Conservation (phyloP, 2,329 filamentous ascomycete species). For the Aspergillus viridinutans region DNA sequence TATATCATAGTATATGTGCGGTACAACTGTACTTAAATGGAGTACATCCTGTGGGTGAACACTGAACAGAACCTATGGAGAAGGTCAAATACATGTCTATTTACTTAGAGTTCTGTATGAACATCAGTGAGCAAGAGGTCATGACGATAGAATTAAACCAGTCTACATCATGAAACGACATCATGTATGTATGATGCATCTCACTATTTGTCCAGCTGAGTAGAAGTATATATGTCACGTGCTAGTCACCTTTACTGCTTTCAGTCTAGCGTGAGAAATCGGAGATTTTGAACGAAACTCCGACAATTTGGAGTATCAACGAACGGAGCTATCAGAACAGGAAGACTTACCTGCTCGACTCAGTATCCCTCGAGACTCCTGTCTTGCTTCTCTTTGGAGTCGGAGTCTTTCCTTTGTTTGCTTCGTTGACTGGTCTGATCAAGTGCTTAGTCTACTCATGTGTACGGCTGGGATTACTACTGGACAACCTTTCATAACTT, state of each 20-base stretch:
- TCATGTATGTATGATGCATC: not conserved
- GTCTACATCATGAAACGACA: not conserved
- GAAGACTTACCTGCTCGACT: constrained; percentile 10
- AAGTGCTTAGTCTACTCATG: not conserved
- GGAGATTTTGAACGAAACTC: constrained; percentile 11
- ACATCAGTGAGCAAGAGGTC: too few species aligned
- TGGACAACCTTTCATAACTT: constrained; percentile 2
- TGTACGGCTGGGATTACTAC: constrained; percentile 4
- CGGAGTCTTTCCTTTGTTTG: not conserved
- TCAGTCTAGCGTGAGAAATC: constrained; percentile 14
- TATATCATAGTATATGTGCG: not conserved
- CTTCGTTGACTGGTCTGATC: not conserved
- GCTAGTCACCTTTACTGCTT: constrained; percentile 11
- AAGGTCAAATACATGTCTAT: not conserved
- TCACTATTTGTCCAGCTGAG: not conserved
- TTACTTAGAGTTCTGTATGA: not conserved
- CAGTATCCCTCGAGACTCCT: constrained; percentile 3
- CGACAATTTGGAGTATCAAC: constrained; percentile 18
- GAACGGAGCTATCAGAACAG: constrained; percentile 4
- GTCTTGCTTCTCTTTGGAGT: constrained; percentile 2
- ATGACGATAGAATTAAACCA: not conserved
- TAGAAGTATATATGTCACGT: constrained; percentile 17
- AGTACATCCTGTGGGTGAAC: not conserved
- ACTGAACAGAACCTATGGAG: not conserved
- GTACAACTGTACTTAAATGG: not conserved